Evolutionary conservation across 2,329 filamentous ascomycete species (phyloP), one percentile per base, ranked within the genome.

Genomic region (Zasmidium citrigriseum): DNA sequence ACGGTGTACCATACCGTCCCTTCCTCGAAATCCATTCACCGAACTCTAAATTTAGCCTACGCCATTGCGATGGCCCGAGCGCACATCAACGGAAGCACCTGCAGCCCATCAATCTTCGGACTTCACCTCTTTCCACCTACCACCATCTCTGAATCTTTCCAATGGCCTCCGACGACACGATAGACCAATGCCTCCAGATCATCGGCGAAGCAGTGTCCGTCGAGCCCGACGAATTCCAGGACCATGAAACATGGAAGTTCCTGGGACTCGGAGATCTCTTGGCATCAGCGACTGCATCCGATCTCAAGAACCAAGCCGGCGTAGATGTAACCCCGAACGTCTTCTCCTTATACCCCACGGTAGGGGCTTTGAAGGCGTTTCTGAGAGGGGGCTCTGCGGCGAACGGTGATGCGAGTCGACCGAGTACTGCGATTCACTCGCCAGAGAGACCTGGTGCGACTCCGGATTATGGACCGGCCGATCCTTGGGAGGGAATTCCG

Each of bases 241-340:
- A 70, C 54, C 54, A 68, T 55, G 69, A 71, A 54, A 70, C 64
- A 44, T 71, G 69, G 69, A 68, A 63, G 44, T 71, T 70, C 52
- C 64, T 69, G 44, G 69, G 69, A 16, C 58, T 71, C 7, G 60
- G 62, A 2, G 68, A 67, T 45, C 61, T 70, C 22, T 62, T 68
- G 46, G 68, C 68, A 14, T 50, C 63, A 14, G 69, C 69, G 23
- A 69, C 67, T 3, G 65, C 65, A 9, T 60, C 67, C 7, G 69
- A 71, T 59, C 55, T 71, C 20, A 64, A 58, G 34, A 63, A 58
- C 23, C 62, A 67, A 47, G 56, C 59, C 16, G 67, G 58, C 11
- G 27, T 68, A 20, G 56, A 64, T 14, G 61, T 70, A 2, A 45
- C 60, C 5, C 29, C 58, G 1, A 63, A 69, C 29, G 61, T 66